Percentiles rank a stretch among this genome's conserved stretches.
phyloP scores from a whole-genome alignment of 345 rosid genomes.

The Brassica juncea region DNA sequence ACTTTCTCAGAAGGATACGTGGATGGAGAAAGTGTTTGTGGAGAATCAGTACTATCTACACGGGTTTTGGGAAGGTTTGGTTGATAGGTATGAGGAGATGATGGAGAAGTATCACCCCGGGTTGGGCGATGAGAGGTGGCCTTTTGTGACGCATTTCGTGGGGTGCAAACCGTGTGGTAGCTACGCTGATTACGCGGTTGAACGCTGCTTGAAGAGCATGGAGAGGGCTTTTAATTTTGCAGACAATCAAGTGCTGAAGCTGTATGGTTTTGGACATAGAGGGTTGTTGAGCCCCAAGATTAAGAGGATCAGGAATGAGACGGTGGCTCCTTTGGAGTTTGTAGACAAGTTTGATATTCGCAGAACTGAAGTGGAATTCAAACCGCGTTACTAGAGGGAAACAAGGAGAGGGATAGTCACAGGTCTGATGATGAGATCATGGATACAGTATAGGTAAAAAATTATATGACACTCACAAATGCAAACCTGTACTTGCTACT shows the following conservation, averaged over 20 bases:
- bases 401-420: slow-evolving; percentile 3
- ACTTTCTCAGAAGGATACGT: slow-evolving; percentile 75
- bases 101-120: slow-evolving; percentile 95
- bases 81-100: slow-evolving; percentile 95
- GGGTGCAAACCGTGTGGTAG: slow-evolving; percentile 99
- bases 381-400: slow-evolving; percentile 26
- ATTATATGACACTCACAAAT: slow-evolving; percentile 34
- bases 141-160: slow-evolving; percentile 93
- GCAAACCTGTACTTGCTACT: slow-evolving; percentile 40
- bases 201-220: slow-evolving; percentile 86
- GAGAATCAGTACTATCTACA: slow-evolving; percentile 94
- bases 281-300: slow-evolving; percentile 96
- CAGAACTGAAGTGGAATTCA: slow-evolving; percentile 39
- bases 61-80: slow-evolving; percentile 96
- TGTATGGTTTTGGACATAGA: slow-evolving; percentile 86
- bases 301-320: slow-evolving; percentile 87
- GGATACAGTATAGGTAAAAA: slow-evolving; percentile 32
- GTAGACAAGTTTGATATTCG: slow-evolving; percentile 89
- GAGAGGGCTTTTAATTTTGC: slow-evolving; percentile 97
- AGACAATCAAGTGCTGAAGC: slow-evolving; percentile 88
- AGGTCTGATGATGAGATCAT: slow-evolving; percentile 14
- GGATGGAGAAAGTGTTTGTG: slow-evolving; percentile 88
- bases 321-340: slow-evolving; percentile 65
- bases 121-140: slow-evolving; percentile 97
- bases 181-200: slow-evolving; percentile 93